Percentiles rank a stretch among this genome's conserved stretches.
These are phyloP conservation scores for Sporothrix pseudoabietina DNA, from an alignment of 2,329 filamentous ascomycete genomes.

Conservation along the genomic window DNA sequence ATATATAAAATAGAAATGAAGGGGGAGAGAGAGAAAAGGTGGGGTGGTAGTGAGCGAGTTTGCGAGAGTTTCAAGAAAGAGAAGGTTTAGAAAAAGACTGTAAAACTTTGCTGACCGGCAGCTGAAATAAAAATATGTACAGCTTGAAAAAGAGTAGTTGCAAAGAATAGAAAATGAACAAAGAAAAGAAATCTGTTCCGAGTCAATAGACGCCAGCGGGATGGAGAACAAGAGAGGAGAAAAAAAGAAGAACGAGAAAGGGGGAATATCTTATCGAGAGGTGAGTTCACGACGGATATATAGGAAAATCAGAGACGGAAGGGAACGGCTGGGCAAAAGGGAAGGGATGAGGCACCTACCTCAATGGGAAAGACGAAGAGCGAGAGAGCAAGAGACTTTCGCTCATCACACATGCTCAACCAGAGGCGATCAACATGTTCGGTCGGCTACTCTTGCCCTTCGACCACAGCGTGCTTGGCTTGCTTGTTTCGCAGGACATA, in stretches of 20 bases:
- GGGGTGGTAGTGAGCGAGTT: slow-evolving; percentile 27
- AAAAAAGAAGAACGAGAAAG: slow-evolving; percentile 26
- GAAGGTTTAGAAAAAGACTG: slow-evolving; percentile 26
- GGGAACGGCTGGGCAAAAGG: background rate
- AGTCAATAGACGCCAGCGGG: slow-evolving; percentile 29
- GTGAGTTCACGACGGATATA: slow-evolving; percentile 24
- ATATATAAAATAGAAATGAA: background rate
- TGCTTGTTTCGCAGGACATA: background rate
- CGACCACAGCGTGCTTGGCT: background rate
- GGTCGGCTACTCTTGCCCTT: slow-evolving; percentile 19
- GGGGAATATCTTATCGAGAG: slow-evolving; percentile 4
- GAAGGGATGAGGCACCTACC: background rate
- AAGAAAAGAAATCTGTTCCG: slow-evolving; percentile 27
- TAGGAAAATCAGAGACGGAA: slow-evolving; percentile 13
- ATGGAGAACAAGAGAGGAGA: slow-evolving; percentile 28
- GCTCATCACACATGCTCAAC: slow-evolving; percentile 21
- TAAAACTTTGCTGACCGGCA: slow-evolving; percentile 40
- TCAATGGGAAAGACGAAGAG: slow-evolving; percentile 5
- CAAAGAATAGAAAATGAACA: slow-evolving; percentile 32
- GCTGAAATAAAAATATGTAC: slow-evolving; percentile 34
- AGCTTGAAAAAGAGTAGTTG: slow-evolving; percentile 34
- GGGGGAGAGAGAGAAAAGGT: background rate
- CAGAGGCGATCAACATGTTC: slow-evolving; percentile 21
- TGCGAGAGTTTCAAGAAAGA: slow-evolving; percentile 29
- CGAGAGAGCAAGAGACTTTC: slow-evolving; percentile 3